Evolutionary conservation across 78 protist species (phyloP).

Genomic region (Diacronema lutheri): DNA sequence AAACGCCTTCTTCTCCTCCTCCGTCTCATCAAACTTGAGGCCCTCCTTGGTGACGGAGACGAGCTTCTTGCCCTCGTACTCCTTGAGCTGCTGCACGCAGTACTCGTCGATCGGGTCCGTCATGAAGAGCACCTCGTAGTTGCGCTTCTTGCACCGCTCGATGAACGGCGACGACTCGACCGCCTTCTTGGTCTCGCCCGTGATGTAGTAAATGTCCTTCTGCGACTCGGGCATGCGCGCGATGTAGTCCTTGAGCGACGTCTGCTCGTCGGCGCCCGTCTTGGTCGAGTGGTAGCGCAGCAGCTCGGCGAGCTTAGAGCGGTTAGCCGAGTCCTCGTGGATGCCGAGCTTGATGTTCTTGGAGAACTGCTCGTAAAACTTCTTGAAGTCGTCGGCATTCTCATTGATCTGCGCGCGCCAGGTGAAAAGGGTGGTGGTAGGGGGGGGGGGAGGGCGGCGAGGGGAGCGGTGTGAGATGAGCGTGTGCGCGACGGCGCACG

Average conservation of each 20-base stretch:
- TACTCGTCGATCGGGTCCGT: constrained; percentile 99
- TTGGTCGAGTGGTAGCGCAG: constrained; percentile 95
- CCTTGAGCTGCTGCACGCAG: constrained; percentile 96
- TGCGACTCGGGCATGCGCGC: constrained; percentile 97
- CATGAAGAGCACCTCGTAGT: constrained; percentile 91
- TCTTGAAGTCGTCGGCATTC: constrained; percentile 95
- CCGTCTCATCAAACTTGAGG: constrained; percentile 82
- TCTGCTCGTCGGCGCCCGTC: constrained; percentile 74
- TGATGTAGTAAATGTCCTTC: constrained; percentile 98
- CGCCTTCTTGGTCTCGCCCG: constrained; percentile 95
- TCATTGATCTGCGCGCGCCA: constrained; percentile 93
- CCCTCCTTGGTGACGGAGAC: constrained; percentile 98
- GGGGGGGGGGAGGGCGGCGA: no score
- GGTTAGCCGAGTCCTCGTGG: constrained; percentile 97
- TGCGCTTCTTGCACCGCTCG: constrained; percentile 78
- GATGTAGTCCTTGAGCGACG: constrained; percentile 97
- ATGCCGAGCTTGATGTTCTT: constrained; percentile 99
- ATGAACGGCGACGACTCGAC: constrained; percentile 77
- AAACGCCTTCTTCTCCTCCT: constrained; percentile 91
- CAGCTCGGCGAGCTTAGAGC: constrained; percentile 93
- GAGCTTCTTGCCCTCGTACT: constrained; percentile 97
- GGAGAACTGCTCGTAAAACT: constrained; percentile 96
- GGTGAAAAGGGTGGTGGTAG: no score
- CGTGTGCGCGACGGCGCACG: no score
- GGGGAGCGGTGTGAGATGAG: no score